Percentiles rank a stretch among this genome's conserved stretches.
phyloP scores from a whole-genome alignment of 495 filamentous ascomycete species.

The Aspergillus taichungensis region DNA sequence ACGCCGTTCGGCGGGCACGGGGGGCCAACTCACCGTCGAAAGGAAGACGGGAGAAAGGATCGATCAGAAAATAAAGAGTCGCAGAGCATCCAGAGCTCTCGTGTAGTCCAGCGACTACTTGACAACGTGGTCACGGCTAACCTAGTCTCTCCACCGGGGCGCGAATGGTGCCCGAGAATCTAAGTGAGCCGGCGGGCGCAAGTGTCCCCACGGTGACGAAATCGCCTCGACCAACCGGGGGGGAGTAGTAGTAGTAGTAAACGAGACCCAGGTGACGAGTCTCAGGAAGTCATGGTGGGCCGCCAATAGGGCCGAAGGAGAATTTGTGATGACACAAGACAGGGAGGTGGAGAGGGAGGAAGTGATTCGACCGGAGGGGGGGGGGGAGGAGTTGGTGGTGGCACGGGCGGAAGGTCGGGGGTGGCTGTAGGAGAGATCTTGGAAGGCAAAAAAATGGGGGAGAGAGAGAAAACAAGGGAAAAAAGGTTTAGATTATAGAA shows the following conservation, averaged over 20 bases:
- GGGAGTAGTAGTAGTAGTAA: conserved; percentile 5
- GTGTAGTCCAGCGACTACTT: too few species aligned
- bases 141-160: background rate
- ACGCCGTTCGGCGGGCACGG: background rate
- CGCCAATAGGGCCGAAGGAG: conserved; percentile 15
- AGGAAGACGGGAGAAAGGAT: background rate
- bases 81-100: too few species aligned
- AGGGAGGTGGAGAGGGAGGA: conserved; percentile 7
- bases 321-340: conserved; percentile 12
- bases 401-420: conserved; percentile 3
- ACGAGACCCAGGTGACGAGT: conserved; percentile 5
- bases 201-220: background rate
- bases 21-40: background rate
- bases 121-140: too few species aligned
- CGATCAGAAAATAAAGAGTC: background rate
- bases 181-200: too few species aligned
- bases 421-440: background rate
- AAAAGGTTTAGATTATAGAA: background rate
- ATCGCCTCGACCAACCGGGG: conserved; percentile 9
- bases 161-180: background rate
- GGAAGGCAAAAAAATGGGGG: conserved; percentile 1
- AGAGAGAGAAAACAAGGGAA: background rate
- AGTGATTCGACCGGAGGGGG: conserved; percentile 3
- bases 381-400: conserved; percentile 4
- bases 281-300: conserved; percentile 23